phyloP scores from a whole-genome alignment of 1,284 basidiomycete genomes.

The Polyporus tsugae region DNA sequence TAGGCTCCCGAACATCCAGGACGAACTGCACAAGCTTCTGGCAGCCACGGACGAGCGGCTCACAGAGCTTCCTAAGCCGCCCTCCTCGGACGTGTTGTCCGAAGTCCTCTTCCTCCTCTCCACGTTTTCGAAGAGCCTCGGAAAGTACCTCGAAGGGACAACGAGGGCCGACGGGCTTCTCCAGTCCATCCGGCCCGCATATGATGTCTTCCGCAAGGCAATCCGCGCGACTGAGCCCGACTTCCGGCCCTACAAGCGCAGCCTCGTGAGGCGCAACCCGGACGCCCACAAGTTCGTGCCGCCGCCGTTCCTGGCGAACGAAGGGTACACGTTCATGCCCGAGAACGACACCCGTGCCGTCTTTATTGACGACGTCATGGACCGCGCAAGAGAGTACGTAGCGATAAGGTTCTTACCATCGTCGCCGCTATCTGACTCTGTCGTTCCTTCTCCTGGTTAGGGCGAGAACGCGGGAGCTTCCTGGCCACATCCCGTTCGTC shows the following conservation, averaged over 20 bases:
- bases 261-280: slow-evolving; percentile 9
- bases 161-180: slow-evolving; percentile 57
- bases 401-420: neutral
- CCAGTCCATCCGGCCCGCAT: slow-evolving; percentile 60
- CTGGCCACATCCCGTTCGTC: slow-evolving; percentile 69
- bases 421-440: neutral
- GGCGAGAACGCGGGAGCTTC: slow-evolving; percentile 72
- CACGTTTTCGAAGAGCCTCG: slow-evolving; percentile 54
- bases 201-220: slow-evolving; percentile 53
- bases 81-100: slow-evolving; percentile 59
- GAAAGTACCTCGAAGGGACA: slow-evolving; percentile 57
- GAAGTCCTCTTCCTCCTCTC: slow-evolving; percentile 61
- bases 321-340: slow-evolving; percentile 36
- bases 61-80: slow-evolving; percentile 55
- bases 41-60: slow-evolving; percentile 48
- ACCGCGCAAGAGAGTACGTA: slow-evolving; percentile 55
- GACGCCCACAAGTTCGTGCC: slow-evolving; percentile 21
- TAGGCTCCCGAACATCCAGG: slow-evolving; percentile 71
- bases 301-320: slow-evolving; percentile 52
- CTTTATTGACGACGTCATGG: slow-evolving; percentile 65
- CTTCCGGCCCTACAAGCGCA: slow-evolving; percentile 46
- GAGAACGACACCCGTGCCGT: slow-evolving; percentile 42
- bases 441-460: slow-evolving; percentile 43
- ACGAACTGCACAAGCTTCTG: slow-evolving; percentile 56
- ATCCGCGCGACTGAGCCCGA: slow-evolving; percentile 63